These are phyloP conservation scores for Ogataea sp. DNA, from an alignment of 805 yeast species.

Conservation along the genomic window DNA sequence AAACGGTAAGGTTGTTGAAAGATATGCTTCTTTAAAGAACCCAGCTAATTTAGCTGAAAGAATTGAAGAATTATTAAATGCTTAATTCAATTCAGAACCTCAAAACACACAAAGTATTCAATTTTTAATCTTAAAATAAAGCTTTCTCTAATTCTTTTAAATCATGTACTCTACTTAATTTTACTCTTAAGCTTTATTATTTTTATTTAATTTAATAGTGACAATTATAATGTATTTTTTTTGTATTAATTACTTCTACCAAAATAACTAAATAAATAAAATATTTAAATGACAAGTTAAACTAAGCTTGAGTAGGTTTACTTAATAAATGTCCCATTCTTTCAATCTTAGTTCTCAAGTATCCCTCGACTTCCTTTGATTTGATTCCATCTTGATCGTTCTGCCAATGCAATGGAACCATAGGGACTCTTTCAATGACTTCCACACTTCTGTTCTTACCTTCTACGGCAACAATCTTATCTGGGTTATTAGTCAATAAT, in stretches of 20 bases:
- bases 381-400: slow-evolving; percentile 55
- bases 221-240: neutral
- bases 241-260: no score
- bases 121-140: no score
- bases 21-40: slow-evolving; percentile 54
- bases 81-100: neutral
- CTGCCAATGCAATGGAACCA: slow-evolving; percentile 95
- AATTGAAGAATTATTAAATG: slow-evolving; percentile 48
- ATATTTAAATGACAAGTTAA: no score
- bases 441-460: slow-evolving; percentile 67
- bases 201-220: neutral
- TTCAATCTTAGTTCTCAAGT: slow-evolving; percentile 87
- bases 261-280: neutral
- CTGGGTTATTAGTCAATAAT: slow-evolving; percentile 90
- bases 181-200: neutral
- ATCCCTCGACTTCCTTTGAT: slow-evolving; percentile 85
- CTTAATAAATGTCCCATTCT: slow-evolving; percentile 93
- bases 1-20: slow-evolving; percentile 44
- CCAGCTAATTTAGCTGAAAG: slow-evolving; percentile 54
- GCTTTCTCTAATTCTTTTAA: neutral
- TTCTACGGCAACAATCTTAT: slow-evolving; percentile 90
- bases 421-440: slow-evolving; percentile 87
- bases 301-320: slow-evolving; percentile 17
- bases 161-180: neutral
- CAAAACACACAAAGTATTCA: no score